Evolutionary conservation across 2,329 filamentous ascomycete species (phyloP).

Genomic region (Fusarium sp.): DNA sequence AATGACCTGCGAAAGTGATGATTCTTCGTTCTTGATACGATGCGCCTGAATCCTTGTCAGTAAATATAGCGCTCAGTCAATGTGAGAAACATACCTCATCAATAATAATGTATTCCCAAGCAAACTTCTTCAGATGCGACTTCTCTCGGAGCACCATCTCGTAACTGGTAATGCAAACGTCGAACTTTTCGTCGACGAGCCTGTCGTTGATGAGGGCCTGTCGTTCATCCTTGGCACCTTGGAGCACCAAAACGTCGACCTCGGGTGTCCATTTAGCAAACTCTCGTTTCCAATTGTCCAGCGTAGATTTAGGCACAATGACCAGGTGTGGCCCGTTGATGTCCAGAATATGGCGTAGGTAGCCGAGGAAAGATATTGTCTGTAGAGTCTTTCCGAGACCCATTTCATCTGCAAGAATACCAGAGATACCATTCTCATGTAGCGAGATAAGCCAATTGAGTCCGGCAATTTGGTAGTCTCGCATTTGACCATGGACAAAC

Average conservation of each 20-base stretch:
- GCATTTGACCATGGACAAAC: conserved; percentile 90
- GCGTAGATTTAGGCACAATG: conserved; percentile 93
- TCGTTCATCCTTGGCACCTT: conserved; percentile 95
- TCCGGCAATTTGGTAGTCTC: conserved; percentile 95
- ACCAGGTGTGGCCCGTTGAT: conserved; percentile 93
- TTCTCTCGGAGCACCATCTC: conserved; percentile 99
- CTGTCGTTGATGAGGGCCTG: conserved; percentile 88
- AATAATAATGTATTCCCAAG: conserved; percentile 99
- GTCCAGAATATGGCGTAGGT: conserved; percentile 88
- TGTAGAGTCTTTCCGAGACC: conserved; percentile 97
- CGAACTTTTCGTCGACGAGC: conserved; percentile 93
- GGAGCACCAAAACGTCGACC: conserved; percentile 91
- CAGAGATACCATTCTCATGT: conserved; percentile 98
- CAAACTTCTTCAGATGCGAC: conserved; percentile 93
- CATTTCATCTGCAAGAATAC: conserved; percentile 98
- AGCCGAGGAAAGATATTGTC: conserved; percentile 96
- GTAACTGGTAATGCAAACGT: conserved; percentile 98
- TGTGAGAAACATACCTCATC: conserved; percentile 69
- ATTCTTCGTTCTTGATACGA: conserved; percentile 99
- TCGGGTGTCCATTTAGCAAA: conserved; percentile 95
- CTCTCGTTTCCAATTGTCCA: conserved; percentile 98
- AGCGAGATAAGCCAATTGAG: conserved; percentile 98
- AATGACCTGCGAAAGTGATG: conserved; percentile 94
- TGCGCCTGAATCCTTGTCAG: conserved; percentile 66
- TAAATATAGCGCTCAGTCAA: not conserved